These are phyloP conservation scores for Melastoma candidum DNA, from an alignment of 441 rosid genomes.

Conservation along the genomic window DNA sequence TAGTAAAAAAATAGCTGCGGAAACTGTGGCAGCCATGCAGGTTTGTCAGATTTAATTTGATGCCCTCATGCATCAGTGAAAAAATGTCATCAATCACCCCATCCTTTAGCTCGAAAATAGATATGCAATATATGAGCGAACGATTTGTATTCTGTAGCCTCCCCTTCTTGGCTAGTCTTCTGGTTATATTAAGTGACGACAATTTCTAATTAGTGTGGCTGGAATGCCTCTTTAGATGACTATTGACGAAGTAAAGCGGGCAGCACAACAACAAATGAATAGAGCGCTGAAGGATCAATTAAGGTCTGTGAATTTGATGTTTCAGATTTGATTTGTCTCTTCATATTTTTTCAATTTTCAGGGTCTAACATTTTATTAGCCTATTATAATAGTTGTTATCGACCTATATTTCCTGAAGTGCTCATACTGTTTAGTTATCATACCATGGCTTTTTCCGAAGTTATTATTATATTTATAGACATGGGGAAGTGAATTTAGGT, in stretches of 20 bases:
- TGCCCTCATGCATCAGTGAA: no score
- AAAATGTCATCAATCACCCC: no score
- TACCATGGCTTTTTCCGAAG: background rate
- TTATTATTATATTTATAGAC: no score
- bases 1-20: constrained; percentile 90
- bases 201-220: constrained; percentile 17
- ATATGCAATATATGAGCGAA: no score
- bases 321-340: background rate
- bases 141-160: background rate
- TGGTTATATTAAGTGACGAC: background rate
- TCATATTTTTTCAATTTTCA: background rate
- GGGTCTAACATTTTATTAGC: background rate
- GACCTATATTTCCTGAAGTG: no score
- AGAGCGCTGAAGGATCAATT: constrained; percentile 89
- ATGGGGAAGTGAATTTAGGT: no score
- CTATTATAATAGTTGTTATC: no score
- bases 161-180: constrained; percentile 1
- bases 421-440: no score
- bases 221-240: constrained; percentile 59
- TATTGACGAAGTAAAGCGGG: constrained; percentile 92
- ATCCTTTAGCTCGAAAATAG: no score
- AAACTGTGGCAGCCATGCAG: constrained; percentile 99
- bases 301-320: constrained; percentile 36
- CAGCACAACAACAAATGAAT: constrained; percentile 93
- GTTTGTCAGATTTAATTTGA: constrained; percentile 25